Evolutionary conservation across 1,284 basidiomycete genomes (phyloP).

Genomic region (Mycena sp.): DNA sequence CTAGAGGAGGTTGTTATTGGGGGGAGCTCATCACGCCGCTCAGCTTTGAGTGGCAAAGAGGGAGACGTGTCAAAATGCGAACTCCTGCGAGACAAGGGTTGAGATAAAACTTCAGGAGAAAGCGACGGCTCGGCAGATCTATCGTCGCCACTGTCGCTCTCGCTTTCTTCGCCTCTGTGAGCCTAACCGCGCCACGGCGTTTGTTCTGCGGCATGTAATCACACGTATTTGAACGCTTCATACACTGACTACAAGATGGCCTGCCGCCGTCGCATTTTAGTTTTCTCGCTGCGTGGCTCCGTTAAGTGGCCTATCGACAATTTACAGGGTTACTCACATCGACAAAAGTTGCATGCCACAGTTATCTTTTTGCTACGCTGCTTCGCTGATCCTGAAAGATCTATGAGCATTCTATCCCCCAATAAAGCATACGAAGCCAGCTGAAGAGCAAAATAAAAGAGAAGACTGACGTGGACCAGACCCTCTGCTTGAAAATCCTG

Average conservation of each 20-base stretch:
- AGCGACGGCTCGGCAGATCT: constrained; percentile 67
- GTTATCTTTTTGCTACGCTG: constrained; percentile 73
- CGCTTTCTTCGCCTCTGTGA: constrained; percentile 70
- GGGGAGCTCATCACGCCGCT: constrained; percentile 47
- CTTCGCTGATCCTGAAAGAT: constrained; percentile 13
- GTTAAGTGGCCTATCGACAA: constrained; percentile 23
- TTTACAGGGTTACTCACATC: constrained; percentile 62
- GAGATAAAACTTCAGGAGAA: constrained; percentile 63
- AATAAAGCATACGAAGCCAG: neutral
- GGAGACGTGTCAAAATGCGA: constrained; percentile 65
- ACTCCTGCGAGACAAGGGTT: constrained; percentile 56
- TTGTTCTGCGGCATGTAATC: constrained; percentile 83
- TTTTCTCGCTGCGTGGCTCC: constrained; percentile 69
- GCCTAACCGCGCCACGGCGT: constrained; percentile 65
- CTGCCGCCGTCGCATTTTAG: constrained; percentile 85
- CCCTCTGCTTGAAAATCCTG: constrained; percentile 26
- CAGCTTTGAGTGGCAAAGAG: constrained; percentile 48
- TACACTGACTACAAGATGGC: constrained; percentile 80
- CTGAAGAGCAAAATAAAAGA: neutral
- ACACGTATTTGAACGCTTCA: constrained; percentile 77
- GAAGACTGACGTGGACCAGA: constrained; percentile 19
- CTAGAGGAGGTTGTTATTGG: constrained; percentile 42
- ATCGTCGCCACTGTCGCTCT: constrained; percentile 71
- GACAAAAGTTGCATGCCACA: constrained; percentile 87
- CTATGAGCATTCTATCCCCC: constrained; percentile 2